Evolutionary conservation across 768 basidiomycete species (phyloP), one percentile per base, ranked within the genome.

Genomic region (Boletus reticuloceps): DNA sequence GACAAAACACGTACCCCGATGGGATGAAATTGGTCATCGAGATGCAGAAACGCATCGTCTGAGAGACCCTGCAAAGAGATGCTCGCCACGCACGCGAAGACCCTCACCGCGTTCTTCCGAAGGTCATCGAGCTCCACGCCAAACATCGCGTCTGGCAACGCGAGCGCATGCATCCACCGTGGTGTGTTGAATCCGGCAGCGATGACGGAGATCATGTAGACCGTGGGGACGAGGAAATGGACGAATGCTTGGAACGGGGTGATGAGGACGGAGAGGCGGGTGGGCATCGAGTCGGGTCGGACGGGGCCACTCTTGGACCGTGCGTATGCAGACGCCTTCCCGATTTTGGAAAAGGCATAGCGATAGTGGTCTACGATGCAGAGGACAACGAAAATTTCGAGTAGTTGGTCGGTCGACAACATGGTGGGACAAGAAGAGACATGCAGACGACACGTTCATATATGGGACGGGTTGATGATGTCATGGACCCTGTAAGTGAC

Each of bases 11-110:
- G 19, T 51, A 58, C 56, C 56, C 47, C 47, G 25, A 57, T 39
- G 9, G 25, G 22, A 45, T 58, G 56, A 2, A 47, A 59, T 40
- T 41, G 57, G 22, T 53, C 45, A 20, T 25, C 45, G 7, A 58
- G 50, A 34, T 58, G 57, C 9, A 43, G 40, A 19, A 59, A 42
- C 9, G 31, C 39, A 5, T 25, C 20, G n/a, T 53, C 34, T 14
- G 58, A 40, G 17, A 54, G 12, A 12, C 25, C 8, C n/a, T 52
- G 44, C 34, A 27, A 20, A 4, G 34, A 14, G 0, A 53, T 10
- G 34, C 45, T 29, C 8, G 17, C 39, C 4, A 58, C 14, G 17
- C 40, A 50, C 8, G 31, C 56, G 4, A 58, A 29, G 1, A 51
- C 29, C 37, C 47, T 43, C n/a, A 19, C 1, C 17, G 47, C 12